Evolutionary conservation across 352 stramenopile genomes (phyloP), one percentile per base, ranked within the genome.

Genomic region (Peronosclerospora sorghi): DNA sequence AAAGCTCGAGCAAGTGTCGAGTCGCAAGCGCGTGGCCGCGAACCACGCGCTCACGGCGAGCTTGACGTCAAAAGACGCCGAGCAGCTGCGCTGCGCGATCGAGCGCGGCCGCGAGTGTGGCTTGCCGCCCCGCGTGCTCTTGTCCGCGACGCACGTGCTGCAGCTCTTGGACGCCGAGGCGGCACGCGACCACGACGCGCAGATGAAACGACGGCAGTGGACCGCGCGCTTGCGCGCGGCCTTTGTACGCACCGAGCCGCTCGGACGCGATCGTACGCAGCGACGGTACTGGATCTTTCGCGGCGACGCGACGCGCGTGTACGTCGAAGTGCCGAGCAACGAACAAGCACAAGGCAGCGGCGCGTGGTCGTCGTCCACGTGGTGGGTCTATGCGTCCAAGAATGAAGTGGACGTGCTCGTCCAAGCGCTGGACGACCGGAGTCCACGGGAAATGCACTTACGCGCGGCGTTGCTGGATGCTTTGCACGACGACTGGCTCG

Each of bases 41-140:
- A 91, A 91, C 51, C 80, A 83, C 32, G 58, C 49, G 4, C 81
- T 91, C 15, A 67, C 79, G 18, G 75, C 86, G 30, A 68, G 53
- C 5, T 37, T 91, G 13, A 48, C 74, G 5, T 70, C 62, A 0
- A 87, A 86, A 35, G 73, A 91, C 44, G 47, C 71, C n/a, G 1
- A 23, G 21, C 4, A 13, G 24, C 54, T 91, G 17, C 66, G 65
- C 19, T 51, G 35, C 5, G 61, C 74, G 1, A 82, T 91, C 32
- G 75, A 87, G 10, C 88, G 84, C 27, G 78, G 61, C 27, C 78
- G 71, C 32, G 78, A 91, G 44, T 87, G 71, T 30, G 65, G 63
- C 2, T 52, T 91, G 9, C 66, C 62, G 0, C 69, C 72, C 4
- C 59, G 62, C 2, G 76, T 88, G 21, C 61, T 91, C 28, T 67